A percentile compares a stretch with the other conserved stretches of the same genome.
Conservation (phyloP, 2,329 filamentous ascomycete genomes). For the Teratosphaeria viscida region DNA sequence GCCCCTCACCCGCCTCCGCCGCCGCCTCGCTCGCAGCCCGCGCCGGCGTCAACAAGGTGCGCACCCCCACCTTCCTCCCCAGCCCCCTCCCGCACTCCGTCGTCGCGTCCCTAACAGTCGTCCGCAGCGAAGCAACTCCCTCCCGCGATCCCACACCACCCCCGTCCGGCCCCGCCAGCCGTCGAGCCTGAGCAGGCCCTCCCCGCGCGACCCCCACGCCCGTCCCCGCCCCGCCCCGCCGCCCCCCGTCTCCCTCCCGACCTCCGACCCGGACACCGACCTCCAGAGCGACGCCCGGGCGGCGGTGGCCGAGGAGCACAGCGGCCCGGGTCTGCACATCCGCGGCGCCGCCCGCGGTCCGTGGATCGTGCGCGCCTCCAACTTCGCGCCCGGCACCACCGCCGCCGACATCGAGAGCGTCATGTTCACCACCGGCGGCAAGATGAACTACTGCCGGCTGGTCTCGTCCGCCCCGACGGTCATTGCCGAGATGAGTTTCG, state of each 20-base stretch:
- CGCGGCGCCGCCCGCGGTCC: slow-evolving; percentile 57
- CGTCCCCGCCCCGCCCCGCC: slow-evolving; percentile 13
- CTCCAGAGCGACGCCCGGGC: slow-evolving; percentile 17
- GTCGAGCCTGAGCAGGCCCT: slow-evolving; percentile 8
- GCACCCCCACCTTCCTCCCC: slow-evolving; percentile 1
- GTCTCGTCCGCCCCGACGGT: slow-evolving; percentile 60
- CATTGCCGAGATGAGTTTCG: slow-evolving; percentile 67
- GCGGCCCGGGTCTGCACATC: slow-evolving; percentile 52
- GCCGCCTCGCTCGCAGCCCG: slow-evolving; percentile 49
- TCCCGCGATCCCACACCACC: slow-evolving; percentile 15
- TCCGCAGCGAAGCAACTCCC: slow-evolving; percentile 17
- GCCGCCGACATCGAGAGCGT: slow-evolving; percentile 75
- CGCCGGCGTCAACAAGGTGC: slow-evolving; percentile 63
- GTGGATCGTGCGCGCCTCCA: slow-evolving; percentile 63
- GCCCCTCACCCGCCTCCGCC: slow-evolving; percentile 35
- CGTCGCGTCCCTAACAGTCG: not conserved
- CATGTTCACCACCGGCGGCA: slow-evolving; percentile 52
- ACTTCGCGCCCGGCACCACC: slow-evolving; percentile 73
- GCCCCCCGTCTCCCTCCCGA: slow-evolving; percentile 31
- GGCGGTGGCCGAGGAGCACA: slow-evolving; percentile 9
- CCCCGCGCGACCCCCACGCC: slow-evolving; percentile 13
- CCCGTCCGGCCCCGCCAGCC: slow-evolving; percentile 11
- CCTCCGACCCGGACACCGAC: slow-evolving; percentile 19
- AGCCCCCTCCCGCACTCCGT: not conserved
- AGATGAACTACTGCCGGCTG: slow-evolving; percentile 56